Base-by-base conservation (phyloP, 2,329 filamentous ascomycete genomes). In the Ophiostoma quercus region DNA sequence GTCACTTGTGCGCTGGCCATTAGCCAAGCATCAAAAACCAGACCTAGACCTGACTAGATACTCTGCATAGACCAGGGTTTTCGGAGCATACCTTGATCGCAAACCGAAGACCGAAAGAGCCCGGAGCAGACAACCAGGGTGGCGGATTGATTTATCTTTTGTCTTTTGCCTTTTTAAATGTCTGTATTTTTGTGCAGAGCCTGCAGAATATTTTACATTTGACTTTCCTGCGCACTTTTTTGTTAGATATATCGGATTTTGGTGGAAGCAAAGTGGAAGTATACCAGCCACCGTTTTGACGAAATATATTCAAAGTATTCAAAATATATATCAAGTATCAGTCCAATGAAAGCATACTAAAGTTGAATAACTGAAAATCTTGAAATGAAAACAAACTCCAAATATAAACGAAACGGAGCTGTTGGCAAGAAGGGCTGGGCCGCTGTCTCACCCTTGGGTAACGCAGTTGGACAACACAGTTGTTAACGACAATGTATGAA, bases 401-500 rank as follows among this genome's bases (percentile, higher is more conserved):
- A 54, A 12, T 12, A 11, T 22, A 57, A 57, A 29, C n/a, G 2
- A 57, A 25, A 57, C 47, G 47, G 47, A 25, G 22, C 9, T 25
- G 51, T n/a, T 57, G 16, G 16, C 22, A 34, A 34, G 34, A 57
- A 57, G 51, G 51, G 51, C 51, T 57, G 51, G 51, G 51, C 51
- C 51, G 51, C 51, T 57, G 51, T 57, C 51, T 57, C 3, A 57
- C 51, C 43, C 43, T 47, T 19, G 43, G 43, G 19, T 47, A 47
- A 57, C 11, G 22, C 51, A 25, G 22, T 25, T 25, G n/a, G 25
- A 57, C 51, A 57, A 57, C 51, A 57, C 51, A 57, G 51, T 12
- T 57, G 54, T 32, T 62, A 62, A 62, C 57, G 57, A 62, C 14
- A 62, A 62, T 62, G 57, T 62, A 62, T 62, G 25, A 32, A 62